phyloP scores from a whole-genome alignment of 139 green algal species.

The Trebouxia sp. region DNA sequence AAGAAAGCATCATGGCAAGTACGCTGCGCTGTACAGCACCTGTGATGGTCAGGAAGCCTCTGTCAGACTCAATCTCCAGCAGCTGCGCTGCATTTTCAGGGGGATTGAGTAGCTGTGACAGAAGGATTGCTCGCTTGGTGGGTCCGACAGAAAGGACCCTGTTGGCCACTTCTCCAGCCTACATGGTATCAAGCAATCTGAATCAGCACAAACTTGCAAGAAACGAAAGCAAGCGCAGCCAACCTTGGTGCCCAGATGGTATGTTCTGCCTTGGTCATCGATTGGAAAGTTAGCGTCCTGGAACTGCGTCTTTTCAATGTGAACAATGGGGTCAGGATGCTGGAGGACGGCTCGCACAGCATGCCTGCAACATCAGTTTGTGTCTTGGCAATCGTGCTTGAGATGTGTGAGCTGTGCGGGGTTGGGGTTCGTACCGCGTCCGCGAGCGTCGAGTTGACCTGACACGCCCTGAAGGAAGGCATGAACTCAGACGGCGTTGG shows the following conservation, averaged over 20 bases:
- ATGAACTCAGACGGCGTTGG: no score
- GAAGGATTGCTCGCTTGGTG: slow-evolving; percentile 57
- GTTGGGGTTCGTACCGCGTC: no score
- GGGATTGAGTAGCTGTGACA: slow-evolving; percentile 60
- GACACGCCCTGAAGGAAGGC: no score
- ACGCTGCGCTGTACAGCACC: no score
- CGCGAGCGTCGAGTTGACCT: no score
- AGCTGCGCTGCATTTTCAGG: slow-evolving; percentile 36
- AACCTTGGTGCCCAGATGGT: slow-evolving; percentile 70
- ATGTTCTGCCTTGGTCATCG: slow-evolving; percentile 68
- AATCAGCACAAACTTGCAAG: background rate
- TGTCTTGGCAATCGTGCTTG: no score
- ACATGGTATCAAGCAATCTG: no score
- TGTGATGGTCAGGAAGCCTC: slow-evolving; percentile 78
- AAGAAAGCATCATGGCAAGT: no score
- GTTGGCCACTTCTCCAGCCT: slow-evolving; percentile 68
- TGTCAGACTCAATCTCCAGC: slow-evolving; percentile 58
- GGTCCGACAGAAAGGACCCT: slow-evolving; percentile 74
- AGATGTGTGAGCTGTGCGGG: no score
- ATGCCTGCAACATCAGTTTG: no score
- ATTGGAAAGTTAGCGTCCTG: slow-evolving; percentile 76
- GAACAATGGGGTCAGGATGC: slow-evolving; percentile 18
- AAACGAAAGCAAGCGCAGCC: no score
- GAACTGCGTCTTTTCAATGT: slow-evolving; percentile 29
- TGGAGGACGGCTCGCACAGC: no score